phyloP scores from a whole-genome alignment of 805 yeast genomes.

The Spathaspora sp. region DNA sequence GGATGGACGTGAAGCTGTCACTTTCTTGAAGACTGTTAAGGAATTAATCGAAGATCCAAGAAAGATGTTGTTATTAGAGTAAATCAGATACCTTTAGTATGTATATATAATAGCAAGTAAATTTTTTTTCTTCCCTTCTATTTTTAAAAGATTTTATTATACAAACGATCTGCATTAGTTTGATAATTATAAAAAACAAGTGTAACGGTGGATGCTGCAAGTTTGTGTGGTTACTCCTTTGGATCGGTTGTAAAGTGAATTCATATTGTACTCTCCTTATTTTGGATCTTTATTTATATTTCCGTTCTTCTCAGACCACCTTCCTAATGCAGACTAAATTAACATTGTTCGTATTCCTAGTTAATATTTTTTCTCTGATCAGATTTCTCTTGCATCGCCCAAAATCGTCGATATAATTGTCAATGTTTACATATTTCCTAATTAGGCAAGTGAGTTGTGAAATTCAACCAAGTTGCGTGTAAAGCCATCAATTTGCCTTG shows the following conservation, averaged over 20 bases:
- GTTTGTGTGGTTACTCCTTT: neutral
- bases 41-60: conserved; percentile 98
- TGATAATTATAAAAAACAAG: neutral
- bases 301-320: neutral
- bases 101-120: neutral
- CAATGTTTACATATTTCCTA: conserved; percentile 21
- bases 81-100: conserved; percentile 1
- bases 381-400: neutral
- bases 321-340: neutral
- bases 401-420: conserved; percentile 6
- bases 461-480: neutral
- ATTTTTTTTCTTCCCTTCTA: neutral
- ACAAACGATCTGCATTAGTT: neutral
- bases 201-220: too few species aligned
- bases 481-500: neutral
- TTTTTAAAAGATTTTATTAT: neutral
- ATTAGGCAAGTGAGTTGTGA: conserved; percentile 13
- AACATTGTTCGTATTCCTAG: neutral
- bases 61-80: conserved; percentile 70
- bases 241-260: neutral
- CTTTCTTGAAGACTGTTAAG: conserved; percentile 92
- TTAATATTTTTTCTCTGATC: neutral
- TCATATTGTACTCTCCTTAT: neutral
- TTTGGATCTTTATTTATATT: neutral
- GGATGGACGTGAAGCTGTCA: conserved; percentile 98